These are phyloP conservation scores for Nicotiana otophora DNA, from an alignment of 257 asterid genomes.

Conservation along the genomic window DNA sequence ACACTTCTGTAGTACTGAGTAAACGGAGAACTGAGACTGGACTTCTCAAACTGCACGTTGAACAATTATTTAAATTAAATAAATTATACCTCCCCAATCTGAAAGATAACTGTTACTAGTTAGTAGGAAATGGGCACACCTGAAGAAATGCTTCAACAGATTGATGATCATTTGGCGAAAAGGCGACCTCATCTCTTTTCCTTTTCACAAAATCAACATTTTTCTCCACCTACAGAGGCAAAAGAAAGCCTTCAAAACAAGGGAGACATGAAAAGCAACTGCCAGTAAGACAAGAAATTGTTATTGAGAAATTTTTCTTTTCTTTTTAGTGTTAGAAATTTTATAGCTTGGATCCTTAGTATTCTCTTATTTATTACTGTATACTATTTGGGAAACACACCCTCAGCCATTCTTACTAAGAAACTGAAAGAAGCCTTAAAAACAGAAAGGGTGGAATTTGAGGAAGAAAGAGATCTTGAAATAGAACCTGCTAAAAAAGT, in stretches of 20 bases:
- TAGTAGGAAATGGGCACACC: constrained; percentile 37
- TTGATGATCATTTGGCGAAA: constrained; percentile 83
- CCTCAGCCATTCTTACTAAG: not conserved
- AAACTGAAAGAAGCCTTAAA: not conserved
- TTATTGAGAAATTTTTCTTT: not conserved
- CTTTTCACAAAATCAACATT: constrained; percentile 74
- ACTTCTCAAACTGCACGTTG: constrained; percentile 63
- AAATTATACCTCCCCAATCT: not conserved
- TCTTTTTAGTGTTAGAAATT: not conserved
- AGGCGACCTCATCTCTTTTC: constrained; percentile 79
- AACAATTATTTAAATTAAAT: constrained; percentile 15
- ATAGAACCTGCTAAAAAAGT: not conserved
- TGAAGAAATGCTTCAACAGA: constrained; percentile 80
- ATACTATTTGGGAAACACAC: not conserved
- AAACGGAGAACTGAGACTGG: constrained; percentile 58
- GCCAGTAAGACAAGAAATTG: not conserved
- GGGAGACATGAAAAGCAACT: not conserved
- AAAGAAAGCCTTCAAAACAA: constrained; percentile 6
- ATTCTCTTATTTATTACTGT: not conserved
- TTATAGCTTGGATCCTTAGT: not conserved
- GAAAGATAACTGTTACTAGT: constrained; percentile 6
- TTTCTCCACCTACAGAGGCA: constrained; percentile 61
- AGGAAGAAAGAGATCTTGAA: not conserved
- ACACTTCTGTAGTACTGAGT: constrained; percentile 70
- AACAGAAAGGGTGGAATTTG: not conserved